Percentiles rank a stretch among this genome's conserved stretches.
phyloP scores from a whole-genome alignment of 352 stramenopile species.

The Phytophthora pseudosyringae region DNA sequence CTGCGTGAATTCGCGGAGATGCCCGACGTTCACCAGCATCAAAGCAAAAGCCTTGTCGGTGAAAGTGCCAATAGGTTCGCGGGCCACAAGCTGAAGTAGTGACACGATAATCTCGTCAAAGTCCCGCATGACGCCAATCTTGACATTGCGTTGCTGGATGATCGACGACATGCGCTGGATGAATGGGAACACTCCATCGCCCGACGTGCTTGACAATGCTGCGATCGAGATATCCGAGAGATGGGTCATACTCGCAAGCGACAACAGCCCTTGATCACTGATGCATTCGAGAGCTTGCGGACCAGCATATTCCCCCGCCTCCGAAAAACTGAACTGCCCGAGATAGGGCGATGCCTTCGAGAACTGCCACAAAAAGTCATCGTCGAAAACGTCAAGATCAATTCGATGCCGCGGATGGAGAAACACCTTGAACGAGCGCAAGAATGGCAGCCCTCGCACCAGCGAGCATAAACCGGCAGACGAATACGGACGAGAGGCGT shows the following conservation, averaged over 20 bases:
- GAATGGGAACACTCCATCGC: conserved; percentile 36
- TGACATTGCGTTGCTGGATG: conserved; percentile 50
- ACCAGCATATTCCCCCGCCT: conserved; percentile 41
- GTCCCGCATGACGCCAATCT: conserved; percentile 44
- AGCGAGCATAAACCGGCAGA: conserved; percentile 42
- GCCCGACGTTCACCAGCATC: conserved; percentile 44
- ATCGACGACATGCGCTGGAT: conserved; percentile 29
- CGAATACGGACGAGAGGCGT: conserved; percentile 34
- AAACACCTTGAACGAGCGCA: conserved; percentile 44
- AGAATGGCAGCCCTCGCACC: conserved; percentile 40
- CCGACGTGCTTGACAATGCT: conserved; percentile 29
- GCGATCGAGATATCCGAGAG: conserved; percentile 49
- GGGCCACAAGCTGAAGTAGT: conserved; percentile 34
- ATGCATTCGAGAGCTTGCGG: conserved; percentile 41
- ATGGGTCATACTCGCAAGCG: conserved; percentile 41
- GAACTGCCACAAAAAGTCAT: conserved; percentile 40
- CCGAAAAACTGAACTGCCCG: conserved; percentile 42
- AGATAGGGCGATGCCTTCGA: conserved; percentile 35
- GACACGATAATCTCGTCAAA: conserved; percentile 42
- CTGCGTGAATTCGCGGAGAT: conserved; percentile 34
- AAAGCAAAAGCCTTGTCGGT: conserved; percentile 38
- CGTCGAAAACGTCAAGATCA: conserved; percentile 48
- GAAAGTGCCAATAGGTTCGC: conserved; percentile 32
- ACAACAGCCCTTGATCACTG: conserved; percentile 32
- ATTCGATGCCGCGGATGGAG: conserved; percentile 45